Conservation (phyloP, 225 moss, liverwort and hornwort genomes). For the Asterella californica region DNA sequence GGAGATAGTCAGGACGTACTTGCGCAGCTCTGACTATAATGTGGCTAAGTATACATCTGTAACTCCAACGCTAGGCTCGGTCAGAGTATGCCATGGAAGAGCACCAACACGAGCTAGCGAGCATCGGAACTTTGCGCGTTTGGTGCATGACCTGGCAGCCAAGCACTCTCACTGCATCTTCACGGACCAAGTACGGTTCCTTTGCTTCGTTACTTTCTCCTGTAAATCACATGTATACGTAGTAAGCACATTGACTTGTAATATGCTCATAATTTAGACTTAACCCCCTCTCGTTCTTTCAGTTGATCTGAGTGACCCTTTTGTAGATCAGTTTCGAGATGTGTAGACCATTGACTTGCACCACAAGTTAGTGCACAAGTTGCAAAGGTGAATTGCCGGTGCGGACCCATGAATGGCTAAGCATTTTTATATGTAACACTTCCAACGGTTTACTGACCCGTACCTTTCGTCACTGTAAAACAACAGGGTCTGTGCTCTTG, state of each 20-base stretch:
- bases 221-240: not conserved
- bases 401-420: too few relatives aligned
- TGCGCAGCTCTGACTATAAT: conserved; percentile 55
- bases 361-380: not conserved
- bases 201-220: not conserved
- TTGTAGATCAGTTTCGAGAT: not conserved
- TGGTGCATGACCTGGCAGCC: conserved; percentile 51
- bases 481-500: conserved; percentile 52
- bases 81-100: conserved; percentile 65
- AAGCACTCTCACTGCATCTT: conserved; percentile 71
- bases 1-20: conserved; percentile 62
- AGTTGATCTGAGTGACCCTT: not conserved
- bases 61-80: conserved; percentile 53
- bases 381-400: not conserved
- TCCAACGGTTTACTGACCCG: conserved; percentile 18
- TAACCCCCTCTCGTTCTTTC: not conserved
- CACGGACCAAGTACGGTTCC: conserved; percentile 61
- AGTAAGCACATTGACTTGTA: too few relatives aligned
- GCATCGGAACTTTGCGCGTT: conserved; percentile 40
- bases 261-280: too few relatives aligned
- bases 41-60: conserved; percentile 63
- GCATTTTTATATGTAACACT: too few relatives aligned
- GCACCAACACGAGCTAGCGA: conserved; percentile 50
- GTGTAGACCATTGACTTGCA: not conserved
- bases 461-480: not conserved